These are phyloP conservation scores for Carex littledalei DNA, from an alignment of 176 grass and related monocot species.

Conservation along the genomic window DNA sequence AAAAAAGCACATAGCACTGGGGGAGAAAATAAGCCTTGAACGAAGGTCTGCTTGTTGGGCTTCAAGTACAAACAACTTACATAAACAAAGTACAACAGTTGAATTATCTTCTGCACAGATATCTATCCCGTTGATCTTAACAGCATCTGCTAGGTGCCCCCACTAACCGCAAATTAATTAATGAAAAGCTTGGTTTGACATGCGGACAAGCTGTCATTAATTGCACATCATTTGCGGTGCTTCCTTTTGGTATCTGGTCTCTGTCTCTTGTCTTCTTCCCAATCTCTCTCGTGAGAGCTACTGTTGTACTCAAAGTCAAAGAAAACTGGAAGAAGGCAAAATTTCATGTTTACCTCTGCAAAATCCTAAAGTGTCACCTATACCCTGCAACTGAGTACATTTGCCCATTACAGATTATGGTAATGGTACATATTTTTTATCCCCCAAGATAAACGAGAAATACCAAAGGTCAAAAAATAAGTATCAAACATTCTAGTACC, in stretches of 20 bases:
- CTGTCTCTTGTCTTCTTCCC: conserved; percentile 84
- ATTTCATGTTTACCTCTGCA: background rate
- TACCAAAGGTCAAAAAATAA: background rate
- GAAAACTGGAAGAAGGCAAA: background rate
- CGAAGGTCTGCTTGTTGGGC: background rate
- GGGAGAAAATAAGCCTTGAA: background rate
- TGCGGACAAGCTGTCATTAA: background rate
- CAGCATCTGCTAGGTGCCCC: background rate
- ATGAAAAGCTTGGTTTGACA: background rate
- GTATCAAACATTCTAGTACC: background rate
- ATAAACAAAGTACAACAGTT: background rate
- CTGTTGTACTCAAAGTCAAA: conserved; percentile 26
- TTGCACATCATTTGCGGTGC: conserved; percentile 63
- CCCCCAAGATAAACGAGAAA: background rate
- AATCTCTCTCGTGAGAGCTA: conserved; percentile 85
- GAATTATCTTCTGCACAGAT: background rate
- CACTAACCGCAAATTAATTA: background rate
- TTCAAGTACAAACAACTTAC: background rate
- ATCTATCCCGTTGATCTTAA: background rate
- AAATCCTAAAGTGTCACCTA: background rate
- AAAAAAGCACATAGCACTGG: background rate
- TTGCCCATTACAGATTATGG: background rate
- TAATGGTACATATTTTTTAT: background rate
- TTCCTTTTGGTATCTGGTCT: conserved; percentile 91
- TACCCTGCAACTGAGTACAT: background rate